These are phyloP conservation scores for Aspergillus sojae DNA, from an alignment of 2,329 filamentous ascomycete species.

Conservation along the genomic window DNA sequence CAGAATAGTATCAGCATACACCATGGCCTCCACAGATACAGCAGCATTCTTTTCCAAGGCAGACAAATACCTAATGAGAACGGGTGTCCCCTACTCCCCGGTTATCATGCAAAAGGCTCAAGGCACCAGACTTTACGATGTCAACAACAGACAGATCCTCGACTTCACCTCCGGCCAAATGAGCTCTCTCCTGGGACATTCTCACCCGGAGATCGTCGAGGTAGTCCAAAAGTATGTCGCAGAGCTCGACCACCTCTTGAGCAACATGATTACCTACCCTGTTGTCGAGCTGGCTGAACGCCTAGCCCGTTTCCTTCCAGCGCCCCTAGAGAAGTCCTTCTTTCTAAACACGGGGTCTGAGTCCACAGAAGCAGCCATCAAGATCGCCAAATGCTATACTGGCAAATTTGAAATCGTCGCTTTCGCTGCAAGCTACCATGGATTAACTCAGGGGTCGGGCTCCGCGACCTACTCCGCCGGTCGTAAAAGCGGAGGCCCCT, in stretches of 20 bases:
- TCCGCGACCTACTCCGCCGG: constrained; percentile 47
- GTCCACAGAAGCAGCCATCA: constrained; percentile 64
- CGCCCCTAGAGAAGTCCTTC: constrained; percentile 55
- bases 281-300: constrained; percentile 59
- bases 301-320: constrained; percentile 53
- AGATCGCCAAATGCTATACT: constrained; percentile 65
- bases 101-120: constrained; percentile 49
- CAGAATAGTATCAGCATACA: background rate
- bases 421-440: constrained; percentile 63
- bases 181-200: constrained; percentile 61
- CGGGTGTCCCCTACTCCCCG: constrained; percentile 44
- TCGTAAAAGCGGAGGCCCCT: constrained; percentile 24
- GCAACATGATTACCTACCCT: constrained; percentile 60
- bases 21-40: constrained; percentile 16
- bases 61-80: constrained; percentile 47
- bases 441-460: constrained; percentile 58
- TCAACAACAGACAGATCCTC: constrained; percentile 49
- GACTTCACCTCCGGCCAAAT: constrained; percentile 66
- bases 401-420: constrained; percentile 68
- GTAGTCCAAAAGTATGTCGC: constrained; percentile 53
- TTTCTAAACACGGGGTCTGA: constrained; percentile 63
- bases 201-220: constrained; percentile 60
- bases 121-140: constrained; percentile 52
- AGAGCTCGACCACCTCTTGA: constrained; percentile 62
- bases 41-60: constrained; percentile 39